These are phyloP conservation scores for Ramularia endophylla DNA, from an alignment of 2,329 filamentous ascomycete genomes.

Conservation along the genomic window DNA sequence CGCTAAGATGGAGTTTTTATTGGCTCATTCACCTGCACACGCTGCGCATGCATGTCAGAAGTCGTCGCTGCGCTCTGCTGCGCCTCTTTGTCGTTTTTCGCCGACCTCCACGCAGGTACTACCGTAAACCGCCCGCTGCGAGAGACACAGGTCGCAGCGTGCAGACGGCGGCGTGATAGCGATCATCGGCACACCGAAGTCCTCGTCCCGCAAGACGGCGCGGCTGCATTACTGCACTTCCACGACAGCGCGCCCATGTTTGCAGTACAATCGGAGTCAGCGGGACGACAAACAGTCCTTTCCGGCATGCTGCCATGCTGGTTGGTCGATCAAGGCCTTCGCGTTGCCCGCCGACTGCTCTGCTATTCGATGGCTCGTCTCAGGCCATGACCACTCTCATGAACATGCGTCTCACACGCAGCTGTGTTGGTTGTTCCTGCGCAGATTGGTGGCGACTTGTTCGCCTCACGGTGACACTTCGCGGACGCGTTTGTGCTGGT, in stretches of 20 bases:
- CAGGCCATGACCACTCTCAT: conserved; percentile 3
- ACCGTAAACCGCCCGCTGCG: too few species aligned
- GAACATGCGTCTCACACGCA: too few species aligned
- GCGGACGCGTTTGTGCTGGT: too few species aligned
- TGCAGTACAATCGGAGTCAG: conserved; percentile 7
- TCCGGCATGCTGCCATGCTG: conserved; percentile 4
- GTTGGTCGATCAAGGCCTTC: conserved; percentile 5
- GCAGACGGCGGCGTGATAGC: too few species aligned
- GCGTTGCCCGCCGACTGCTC: conserved; percentile 9
- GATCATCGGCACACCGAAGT: not conserved
- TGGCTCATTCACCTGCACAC: not conserved
- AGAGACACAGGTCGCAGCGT: too few species aligned
- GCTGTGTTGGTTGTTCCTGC: too few species aligned
- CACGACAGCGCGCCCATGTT: conserved; percentile 6
- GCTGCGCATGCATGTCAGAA: conserved; percentile 7
- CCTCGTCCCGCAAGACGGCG: conserved; percentile 4
- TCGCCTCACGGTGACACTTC: not conserved
- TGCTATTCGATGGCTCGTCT: conserved; percentile 9
- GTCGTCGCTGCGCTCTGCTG: not conserved
- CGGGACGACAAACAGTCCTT: too few species aligned
- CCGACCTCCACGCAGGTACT: too few species aligned
- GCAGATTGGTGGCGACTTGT: too few species aligned
- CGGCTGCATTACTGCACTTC: conserved; percentile 8
- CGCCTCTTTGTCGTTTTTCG: not conserved
- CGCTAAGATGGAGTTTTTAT: not conserved